Conservation (phyloP, 2,329 filamentous ascomycete species). For the Cytospora schulzeri region DNA sequence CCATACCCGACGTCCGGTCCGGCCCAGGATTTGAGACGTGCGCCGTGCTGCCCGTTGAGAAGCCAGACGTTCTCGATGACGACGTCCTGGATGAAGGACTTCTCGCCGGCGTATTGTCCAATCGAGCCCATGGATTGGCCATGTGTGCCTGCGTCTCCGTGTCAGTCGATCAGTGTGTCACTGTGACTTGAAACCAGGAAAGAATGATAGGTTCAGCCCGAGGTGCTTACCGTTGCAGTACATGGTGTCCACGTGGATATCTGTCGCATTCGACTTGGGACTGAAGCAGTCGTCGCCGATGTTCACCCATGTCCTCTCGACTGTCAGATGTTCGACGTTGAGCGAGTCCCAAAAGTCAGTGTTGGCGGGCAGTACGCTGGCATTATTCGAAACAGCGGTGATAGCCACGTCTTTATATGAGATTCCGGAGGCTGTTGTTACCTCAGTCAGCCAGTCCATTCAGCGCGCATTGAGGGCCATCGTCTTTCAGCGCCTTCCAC, state of each 20-base stretch:
- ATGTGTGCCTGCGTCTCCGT: conserved; percentile 41
- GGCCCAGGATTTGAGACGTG: conserved; percentile 64
- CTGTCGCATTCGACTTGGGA: conserved; percentile 60
- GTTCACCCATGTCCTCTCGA: conserved; percentile 54
- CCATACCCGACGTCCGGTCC: conserved; percentile 60
- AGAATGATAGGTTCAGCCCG: not conserved
- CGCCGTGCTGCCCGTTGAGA: conserved; percentile 54
- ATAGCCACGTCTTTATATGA: conserved; percentile 51
- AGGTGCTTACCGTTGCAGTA: conserved; percentile 54
- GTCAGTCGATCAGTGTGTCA: not conserved
- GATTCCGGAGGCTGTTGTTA: conserved; percentile 18
- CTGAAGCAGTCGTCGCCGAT: conserved; percentile 65
- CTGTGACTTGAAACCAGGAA: too few relatives aligned
- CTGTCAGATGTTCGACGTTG: conserved; percentile 56
- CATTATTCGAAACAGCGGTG: conserved; percentile 52
- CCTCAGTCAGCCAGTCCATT: not conserved
- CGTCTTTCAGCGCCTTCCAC: not conserved
- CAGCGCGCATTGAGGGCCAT: not conserved
- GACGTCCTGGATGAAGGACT: conserved; percentile 58
- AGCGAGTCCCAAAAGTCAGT: conserved; percentile 65
- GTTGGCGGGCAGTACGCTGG: conserved; percentile 55
- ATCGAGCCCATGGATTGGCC: conserved; percentile 61
- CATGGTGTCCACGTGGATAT: conserved; percentile 60
- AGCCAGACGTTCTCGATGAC: conserved; percentile 62
- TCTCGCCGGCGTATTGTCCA: conserved; percentile 57